Conservation (phyloP, 768 basidiomycete genomes). For the Tricholoma furcatifolium region DNA sequence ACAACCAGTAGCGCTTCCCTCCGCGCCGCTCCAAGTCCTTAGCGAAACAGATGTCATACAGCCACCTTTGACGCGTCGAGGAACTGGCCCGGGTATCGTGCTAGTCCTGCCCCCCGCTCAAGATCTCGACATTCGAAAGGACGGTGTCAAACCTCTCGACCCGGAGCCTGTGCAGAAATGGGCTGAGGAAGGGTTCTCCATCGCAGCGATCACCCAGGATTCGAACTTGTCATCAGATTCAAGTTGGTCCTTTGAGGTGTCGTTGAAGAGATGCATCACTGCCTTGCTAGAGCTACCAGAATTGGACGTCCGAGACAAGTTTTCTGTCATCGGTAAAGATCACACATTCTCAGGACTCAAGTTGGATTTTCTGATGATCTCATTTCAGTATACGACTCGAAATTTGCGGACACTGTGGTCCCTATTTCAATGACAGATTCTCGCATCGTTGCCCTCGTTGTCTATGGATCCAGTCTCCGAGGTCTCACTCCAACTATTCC, state of each 20-base stretch:
- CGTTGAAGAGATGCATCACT: conserved; percentile 31
- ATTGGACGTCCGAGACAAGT: conserved; percentile 42
- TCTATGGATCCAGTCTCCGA: conserved; percentile 30
- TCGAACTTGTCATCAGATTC: conserved; percentile 12
- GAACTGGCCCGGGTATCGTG: conserved; percentile 47
- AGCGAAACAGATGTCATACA: conserved; percentile 36
- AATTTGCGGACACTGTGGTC: conserved; percentile 27
- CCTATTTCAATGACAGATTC: conserved; percentile 26
- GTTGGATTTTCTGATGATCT: background rate
- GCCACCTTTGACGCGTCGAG: conserved; percentile 46
- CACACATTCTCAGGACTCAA: background rate
- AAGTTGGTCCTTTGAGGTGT: conserved; percentile 22
- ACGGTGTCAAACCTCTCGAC: conserved; percentile 34
- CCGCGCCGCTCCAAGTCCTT: conserved; percentile 32
- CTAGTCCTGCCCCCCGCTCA: conserved; percentile 36
- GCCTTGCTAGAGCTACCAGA: conserved; percentile 33
- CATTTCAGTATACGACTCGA: conserved; percentile 33
- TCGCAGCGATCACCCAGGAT: conserved; percentile 37
- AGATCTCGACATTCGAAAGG: conserved; percentile 21
- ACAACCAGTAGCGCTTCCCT: conserved; percentile 41
- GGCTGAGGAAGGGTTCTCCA: conserved; percentile 55
- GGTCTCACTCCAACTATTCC: conserved; percentile 25
- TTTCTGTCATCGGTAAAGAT: conserved; percentile 40
- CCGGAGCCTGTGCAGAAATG: conserved; percentile 51
- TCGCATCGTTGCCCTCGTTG: conserved; percentile 34